A percentile compares a stretch with the other conserved stretches of the same genome.
Evolutionary conservation across 495 filamentous ascomycete species (phyloP).

Genomic region (Aspergillus steynii): DNA sequence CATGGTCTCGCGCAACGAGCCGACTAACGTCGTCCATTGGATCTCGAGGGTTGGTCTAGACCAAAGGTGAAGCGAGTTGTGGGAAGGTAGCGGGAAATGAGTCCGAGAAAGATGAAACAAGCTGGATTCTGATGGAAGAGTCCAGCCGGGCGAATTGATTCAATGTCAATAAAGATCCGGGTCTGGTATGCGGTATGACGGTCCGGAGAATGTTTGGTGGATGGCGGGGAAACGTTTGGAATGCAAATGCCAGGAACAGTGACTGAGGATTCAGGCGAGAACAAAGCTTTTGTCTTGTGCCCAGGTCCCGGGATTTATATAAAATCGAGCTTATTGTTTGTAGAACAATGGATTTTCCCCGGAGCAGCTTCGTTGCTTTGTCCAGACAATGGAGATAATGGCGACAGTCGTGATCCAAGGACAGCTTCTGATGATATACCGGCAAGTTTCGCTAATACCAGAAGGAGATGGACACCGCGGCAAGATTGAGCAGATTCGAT

Average conservation of each 20-base stretch:
- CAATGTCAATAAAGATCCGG: slow-evolving; percentile 4
- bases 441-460: not conserved
- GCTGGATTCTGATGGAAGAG: not conserved
- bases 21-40: slow-evolving; percentile 39
- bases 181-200: slow-evolving; percentile 14
- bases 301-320: not conserved
- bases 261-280: no score
- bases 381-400: not conserved
- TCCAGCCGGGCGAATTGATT: not conserved
- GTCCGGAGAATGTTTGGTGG: slow-evolving; percentile 8
- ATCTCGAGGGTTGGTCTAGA: slow-evolving; percentile 8
- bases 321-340: not conserved
- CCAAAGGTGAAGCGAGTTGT: slow-evolving; percentile 7
- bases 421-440: not conserved
- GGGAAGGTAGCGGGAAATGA: not conserved
- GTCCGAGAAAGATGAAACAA: not conserved
- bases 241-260: slow-evolving; percentile 7
- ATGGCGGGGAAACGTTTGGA: slow-evolving; percentile 22
- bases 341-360: not conserved
- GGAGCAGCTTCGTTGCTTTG: not conserved
- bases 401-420: no score
- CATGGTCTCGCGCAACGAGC: slow-evolving; percentile 35
- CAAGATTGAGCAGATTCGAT: not conserved
- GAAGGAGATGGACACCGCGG: not conserved
- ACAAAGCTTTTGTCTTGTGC: not conserved